Evolutionary conservation across 1,284 basidiomycete species (phyloP).

Genomic region (Cutaneotrichosporon daszewskae): DNA sequence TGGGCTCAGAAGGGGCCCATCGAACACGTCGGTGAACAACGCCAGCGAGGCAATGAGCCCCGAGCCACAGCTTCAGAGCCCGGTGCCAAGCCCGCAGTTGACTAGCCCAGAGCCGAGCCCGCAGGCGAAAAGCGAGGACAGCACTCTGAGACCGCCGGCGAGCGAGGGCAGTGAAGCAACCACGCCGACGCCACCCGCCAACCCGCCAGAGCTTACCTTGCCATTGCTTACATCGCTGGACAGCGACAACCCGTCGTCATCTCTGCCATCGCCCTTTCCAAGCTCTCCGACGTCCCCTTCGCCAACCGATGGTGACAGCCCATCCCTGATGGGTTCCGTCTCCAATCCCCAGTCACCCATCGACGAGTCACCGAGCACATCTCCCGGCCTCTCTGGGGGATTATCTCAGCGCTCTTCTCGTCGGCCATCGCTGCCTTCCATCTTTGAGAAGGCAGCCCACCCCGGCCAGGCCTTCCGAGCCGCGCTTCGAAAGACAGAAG

Average conservation of each 20-base stretch:
- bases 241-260: slow-evolving; percentile 2
- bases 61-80: too few relatives aligned
- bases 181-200: slow-evolving; percentile 1
- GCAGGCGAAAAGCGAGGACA: too few relatives aligned
- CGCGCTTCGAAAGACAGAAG: slow-evolving; percentile 19
- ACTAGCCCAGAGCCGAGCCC: too few relatives aligned
- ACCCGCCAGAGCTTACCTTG: background rate
- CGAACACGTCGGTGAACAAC: too few relatives aligned
- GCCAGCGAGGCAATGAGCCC: too few relatives aligned
- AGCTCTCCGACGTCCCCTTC: background rate
- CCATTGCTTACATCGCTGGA: slow-evolving; percentile 1
- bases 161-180: slow-evolving; percentile 1
- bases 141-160: background rate
- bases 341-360: background rate
- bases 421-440: slow-evolving; percentile 45
- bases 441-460: slow-evolving; percentile 44
- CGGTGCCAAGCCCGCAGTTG: too few relatives aligned
- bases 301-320: background rate
- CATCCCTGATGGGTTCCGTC: too few relatives aligned
- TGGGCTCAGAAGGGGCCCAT: too few relatives aligned
- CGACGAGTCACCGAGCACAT: background rate
- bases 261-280: slow-evolving; percentile 3
- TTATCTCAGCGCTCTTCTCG: slow-evolving; percentile 25
- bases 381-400: background rate
- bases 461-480: slow-evolving; percentile 35